phyloP scores from a whole-genome alignment of 306 rosid genomes.

The Cucurbita pepo region DNA sequence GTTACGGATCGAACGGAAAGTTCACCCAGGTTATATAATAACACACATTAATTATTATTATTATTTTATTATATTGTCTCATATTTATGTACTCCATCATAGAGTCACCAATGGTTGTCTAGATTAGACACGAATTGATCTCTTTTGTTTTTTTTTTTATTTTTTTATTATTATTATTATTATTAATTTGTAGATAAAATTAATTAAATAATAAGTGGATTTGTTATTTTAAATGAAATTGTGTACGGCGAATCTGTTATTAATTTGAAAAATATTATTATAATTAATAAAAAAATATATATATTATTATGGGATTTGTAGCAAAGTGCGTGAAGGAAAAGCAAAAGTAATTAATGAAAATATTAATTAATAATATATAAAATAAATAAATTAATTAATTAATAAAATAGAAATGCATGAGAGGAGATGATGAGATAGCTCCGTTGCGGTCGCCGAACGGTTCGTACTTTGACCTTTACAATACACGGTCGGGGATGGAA shows the following conservation, averaged over 20 bases:
- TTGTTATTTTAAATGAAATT: neutral
- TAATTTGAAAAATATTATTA: neutral
- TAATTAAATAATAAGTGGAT: neutral
- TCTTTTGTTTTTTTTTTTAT: too few relatives aligned
- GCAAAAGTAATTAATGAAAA: slow-evolving; percentile 21
- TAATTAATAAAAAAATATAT: neutral
- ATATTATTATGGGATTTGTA: slow-evolving; percentile 18
- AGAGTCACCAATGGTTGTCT: neutral
- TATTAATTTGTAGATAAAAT: neutral
- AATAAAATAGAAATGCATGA: slow-evolving; percentile 36
- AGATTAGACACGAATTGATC: neutral
- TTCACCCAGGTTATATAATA: too few relatives aligned
- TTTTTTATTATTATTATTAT: too few relatives aligned
- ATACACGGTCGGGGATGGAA: slow-evolving; percentile 9
- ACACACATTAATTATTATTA: neutral
- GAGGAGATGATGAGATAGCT: slow-evolving; percentile 31
- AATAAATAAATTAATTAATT: slow-evolving; percentile 36
- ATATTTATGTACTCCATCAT: too few relatives aligned
- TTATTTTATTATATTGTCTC: neutral
- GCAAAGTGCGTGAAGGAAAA: slow-evolving; percentile 23
- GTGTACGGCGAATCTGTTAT: slow-evolving; percentile 17
- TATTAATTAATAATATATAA: neutral
- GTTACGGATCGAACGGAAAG: too few relatives aligned
- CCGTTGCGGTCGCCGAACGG: slow-evolving; percentile 65
- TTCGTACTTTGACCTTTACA: slow-evolving; percentile 25